A percentile compares a stretch with the other conserved stretches of the same genome.
These are phyloP conservation scores for Jacaranda mimosifolia DNA, from an alignment of 257 asterid genomes.

Conservation along the genomic window DNA sequence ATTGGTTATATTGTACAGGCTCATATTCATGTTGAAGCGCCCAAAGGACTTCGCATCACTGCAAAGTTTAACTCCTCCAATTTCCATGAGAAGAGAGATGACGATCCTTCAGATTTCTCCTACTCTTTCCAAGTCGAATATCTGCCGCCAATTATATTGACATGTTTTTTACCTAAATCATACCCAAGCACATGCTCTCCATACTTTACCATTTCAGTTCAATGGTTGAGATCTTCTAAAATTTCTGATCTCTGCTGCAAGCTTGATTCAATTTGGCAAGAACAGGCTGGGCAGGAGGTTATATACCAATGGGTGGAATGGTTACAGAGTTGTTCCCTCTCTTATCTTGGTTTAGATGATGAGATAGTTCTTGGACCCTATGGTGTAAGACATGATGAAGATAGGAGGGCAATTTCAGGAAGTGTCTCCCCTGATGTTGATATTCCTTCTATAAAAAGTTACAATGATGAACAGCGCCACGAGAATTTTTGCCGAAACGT, in stretches of 20 bases:
- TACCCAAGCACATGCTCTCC: constrained; percentile 84
- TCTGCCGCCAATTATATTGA: constrained; percentile 79
- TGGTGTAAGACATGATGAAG: constrained; percentile 49
- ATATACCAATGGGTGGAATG: constrained; percentile 91
- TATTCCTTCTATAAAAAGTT: constrained; percentile 71
- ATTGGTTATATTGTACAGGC: constrained; percentile 54
- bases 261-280: constrained; percentile 86
- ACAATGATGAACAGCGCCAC: constrained; percentile 70
- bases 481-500: constrained; percentile 73
- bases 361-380: constrained; percentile 79
- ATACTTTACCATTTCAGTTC: constrained; percentile 66
- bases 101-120: constrained; percentile 58
- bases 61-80: constrained; percentile 61
- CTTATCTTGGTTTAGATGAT: constrained; percentile 71
- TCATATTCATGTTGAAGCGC: constrained; percentile 71
- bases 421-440: constrained; percentile 73
- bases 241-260: constrained; percentile 69
- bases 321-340: constrained; percentile 72
- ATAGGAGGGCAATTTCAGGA: constrained; percentile 75
- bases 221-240: constrained; percentile 67
- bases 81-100: constrained; percentile 39
- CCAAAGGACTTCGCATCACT: constrained; percentile 60
- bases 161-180: constrained; percentile 83
- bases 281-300: constrained; percentile 81
- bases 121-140: constrained; percentile 79